A percentile compares a stretch with the other conserved stretches of the same genome.
phyloP scores from a whole-genome alignment of 192 early-diverging fungal species.

The Dispira simplex region DNA sequence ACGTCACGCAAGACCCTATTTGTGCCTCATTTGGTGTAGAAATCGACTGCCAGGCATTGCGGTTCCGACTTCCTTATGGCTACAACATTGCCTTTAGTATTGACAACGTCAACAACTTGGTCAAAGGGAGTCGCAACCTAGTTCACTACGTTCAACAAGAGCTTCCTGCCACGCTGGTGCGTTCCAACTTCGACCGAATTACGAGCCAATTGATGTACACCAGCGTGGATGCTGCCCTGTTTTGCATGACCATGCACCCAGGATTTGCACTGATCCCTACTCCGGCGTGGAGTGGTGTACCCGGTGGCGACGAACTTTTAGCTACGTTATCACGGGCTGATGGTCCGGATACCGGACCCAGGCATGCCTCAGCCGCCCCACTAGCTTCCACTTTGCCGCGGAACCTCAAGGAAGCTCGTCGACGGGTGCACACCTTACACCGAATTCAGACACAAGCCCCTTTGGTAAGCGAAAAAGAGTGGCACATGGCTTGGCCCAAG shows the following conservation, averaged over 20 bases:
- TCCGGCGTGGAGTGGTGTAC: background rate
- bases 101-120: slow-evolving; percentile 11
- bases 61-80: background rate
- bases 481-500: slow-evolving; percentile 14
- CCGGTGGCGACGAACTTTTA: background rate
- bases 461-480: background rate
- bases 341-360: too few relatives aligned
- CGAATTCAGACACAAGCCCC: background rate
- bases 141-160: background rate
- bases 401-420: background rate
- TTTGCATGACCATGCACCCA: background rate
- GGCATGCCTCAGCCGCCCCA: too few relatives aligned
- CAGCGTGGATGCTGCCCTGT: background rate
- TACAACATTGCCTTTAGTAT: slow-evolving; percentile 11
- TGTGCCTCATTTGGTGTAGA: background rate
- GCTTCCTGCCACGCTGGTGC: background rate
- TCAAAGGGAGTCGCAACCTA: slow-evolving; percentile 9
- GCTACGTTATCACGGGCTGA: too few relatives aligned
- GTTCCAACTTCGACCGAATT: background rate
- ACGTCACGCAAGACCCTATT: too few relatives aligned
- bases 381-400: background rate
- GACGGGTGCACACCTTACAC: slow-evolving; percentile 1
- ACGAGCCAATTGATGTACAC: background rate
- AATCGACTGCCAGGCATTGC: background rate
- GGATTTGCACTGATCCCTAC: background rate